Evolutionary conservation across 306 rosid species (phyloP).

Genomic region (Cicer arietinum): DNA sequence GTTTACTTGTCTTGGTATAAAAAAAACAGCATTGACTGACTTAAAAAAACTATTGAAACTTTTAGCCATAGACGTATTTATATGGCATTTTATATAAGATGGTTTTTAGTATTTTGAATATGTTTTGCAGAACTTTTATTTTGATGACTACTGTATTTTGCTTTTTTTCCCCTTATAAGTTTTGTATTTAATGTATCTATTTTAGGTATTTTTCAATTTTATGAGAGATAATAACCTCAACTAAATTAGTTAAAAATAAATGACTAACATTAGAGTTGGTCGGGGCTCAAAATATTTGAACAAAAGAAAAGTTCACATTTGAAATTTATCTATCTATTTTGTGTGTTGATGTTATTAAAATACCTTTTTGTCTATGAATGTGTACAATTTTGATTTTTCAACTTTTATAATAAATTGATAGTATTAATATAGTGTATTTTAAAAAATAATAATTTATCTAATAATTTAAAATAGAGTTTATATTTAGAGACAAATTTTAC

Average conservation of each 20-base stretch:
- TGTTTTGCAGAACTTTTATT: slow-evolving; percentile 36
- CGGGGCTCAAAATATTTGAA: too few relatives aligned
- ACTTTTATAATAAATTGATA: too few relatives aligned
- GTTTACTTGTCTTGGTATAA: slow-evolving; percentile 51
- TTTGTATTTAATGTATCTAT: neutral
- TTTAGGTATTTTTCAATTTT: neutral
- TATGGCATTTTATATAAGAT: slow-evolving; percentile 43
- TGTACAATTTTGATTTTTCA: too few relatives aligned
- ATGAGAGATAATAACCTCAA: too few relatives aligned
- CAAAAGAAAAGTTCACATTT: too few relatives aligned
- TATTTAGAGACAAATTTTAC: neutral
- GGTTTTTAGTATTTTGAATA: slow-evolving; percentile 51
- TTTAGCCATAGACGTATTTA: slow-evolving; percentile 39
- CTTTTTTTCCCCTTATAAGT: neutral
- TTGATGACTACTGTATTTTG: slow-evolving; percentile 30
- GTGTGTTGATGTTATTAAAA: too few relatives aligned
- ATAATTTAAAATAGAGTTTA: neutral
- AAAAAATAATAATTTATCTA: too few relatives aligned
- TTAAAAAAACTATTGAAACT: slow-evolving; percentile 40
- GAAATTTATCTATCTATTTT: too few relatives aligned
- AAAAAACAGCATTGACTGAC: slow-evolving; percentile 53
- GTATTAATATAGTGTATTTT: too few relatives aligned
- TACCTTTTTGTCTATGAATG: too few relatives aligned
- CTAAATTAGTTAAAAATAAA: too few relatives aligned
- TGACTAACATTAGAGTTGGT: too few relatives aligned